Conservation (phyloP, 164 flowering plant genomes). For the Stephania japonica region DNA sequence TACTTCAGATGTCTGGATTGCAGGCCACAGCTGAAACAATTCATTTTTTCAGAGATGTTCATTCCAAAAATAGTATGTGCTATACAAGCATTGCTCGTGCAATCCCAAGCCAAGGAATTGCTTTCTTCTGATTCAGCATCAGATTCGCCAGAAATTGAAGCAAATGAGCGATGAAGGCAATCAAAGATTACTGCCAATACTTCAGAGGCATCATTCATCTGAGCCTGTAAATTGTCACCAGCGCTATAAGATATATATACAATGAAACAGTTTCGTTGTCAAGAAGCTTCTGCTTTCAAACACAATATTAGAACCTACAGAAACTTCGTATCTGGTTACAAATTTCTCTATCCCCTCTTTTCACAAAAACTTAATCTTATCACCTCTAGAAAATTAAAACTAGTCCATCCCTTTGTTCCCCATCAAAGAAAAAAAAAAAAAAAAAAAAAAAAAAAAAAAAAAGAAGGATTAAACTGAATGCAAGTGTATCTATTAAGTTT, state of each 20-base stretch:
- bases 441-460: neutral
- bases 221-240: conserved; percentile 48
- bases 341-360: neutral
- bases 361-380: neutral
- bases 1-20: conserved; percentile 86
- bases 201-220: conserved; percentile 99
- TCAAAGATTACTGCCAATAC: conserved; percentile 88
- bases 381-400: neutral
- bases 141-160: conserved; percentile 34
- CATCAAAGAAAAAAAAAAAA: neutral
- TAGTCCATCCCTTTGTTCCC: neutral
- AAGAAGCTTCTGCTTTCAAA: neutral
- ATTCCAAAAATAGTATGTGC: conserved; percentile 89
- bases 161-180: conserved; percentile 76
- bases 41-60: conserved; percentile 85
- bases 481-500: too few relatives aligned
- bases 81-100: conserved; percentile 57
- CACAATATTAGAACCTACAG: neutral
- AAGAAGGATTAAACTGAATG: too few relatives aligned
- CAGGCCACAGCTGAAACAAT: conserved; percentile 68
- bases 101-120: conserved; percentile 68
- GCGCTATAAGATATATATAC: conserved; percentile 15
- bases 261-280: neutral
- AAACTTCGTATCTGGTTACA: neutral
- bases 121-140: conserved; percentile 57